A percentile compares a stretch with the other conserved stretches of the same genome.
Evolutionary conservation across 352 stramenopile genomes (phyloP).

Genomic region (Phytophthora chlamydospora): DNA sequence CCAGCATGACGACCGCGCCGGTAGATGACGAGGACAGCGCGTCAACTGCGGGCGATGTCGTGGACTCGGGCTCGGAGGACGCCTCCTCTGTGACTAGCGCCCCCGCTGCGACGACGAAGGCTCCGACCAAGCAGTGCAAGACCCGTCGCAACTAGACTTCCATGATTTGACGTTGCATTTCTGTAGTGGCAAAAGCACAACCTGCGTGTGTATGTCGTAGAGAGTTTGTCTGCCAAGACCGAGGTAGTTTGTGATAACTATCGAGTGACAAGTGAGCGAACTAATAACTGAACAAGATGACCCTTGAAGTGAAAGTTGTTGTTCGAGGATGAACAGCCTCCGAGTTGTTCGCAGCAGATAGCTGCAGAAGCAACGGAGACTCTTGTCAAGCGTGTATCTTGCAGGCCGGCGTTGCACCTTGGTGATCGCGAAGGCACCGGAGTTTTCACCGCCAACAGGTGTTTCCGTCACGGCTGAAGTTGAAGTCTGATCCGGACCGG

Average conservation of each 20-base stretch:
- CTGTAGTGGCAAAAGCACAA: not conserved
- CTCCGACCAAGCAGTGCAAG: slow-evolving; percentile 12
- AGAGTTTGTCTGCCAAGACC: not conserved
- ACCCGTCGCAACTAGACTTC: slow-evolving; percentile 7
- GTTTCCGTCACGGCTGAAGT: not conserved
- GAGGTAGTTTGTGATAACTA: not conserved
- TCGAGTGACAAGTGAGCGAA: too few relatives aligned
- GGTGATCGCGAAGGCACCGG: slow-evolving; percentile 2
- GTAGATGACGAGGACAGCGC: slow-evolving; percentile 1
- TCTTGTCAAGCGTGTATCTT: too few relatives aligned
- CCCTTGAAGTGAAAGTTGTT: not conserved
- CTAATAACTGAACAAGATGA: not conserved
- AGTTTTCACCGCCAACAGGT: not conserved
- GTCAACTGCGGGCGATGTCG: not conserved
- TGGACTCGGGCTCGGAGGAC: not conserved
- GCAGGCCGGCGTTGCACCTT: not conserved
- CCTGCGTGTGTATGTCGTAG: not conserved
- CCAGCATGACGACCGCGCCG: not conserved
- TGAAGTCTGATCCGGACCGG: too few relatives aligned
- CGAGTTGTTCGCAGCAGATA: too few relatives aligned
- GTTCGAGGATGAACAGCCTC: not conserved
- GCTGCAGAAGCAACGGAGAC: too few relatives aligned
- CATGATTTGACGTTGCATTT: slow-evolving; percentile 5
- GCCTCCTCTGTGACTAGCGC: not conserved
- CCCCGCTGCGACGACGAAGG: not conserved